Evolutionary conservation across 495 filamentous ascomycete genomes (phyloP), one percentile per base, ranked within the genome.

Genomic region (Lichina pygmaea): DNA sequence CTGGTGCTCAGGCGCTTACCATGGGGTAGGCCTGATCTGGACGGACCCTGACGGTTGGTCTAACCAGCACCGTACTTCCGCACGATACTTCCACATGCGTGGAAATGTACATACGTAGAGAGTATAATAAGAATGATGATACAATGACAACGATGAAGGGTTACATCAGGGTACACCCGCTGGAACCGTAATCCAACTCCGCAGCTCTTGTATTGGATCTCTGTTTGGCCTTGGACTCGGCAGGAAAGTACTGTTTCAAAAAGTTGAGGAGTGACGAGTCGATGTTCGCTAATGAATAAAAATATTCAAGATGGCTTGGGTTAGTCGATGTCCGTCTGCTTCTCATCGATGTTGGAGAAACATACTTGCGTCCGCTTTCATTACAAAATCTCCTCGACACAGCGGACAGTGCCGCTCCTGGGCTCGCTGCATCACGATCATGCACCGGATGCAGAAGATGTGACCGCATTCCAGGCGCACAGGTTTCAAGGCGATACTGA

Each of bases 391-490:
- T 8, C 65, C 62, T 48, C 80, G 62, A 49, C 79, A 85, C 33
- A 81, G 62, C 7, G 79, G 79, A 52, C 79, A 85, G 30, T 61
- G 55, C 11, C 60, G 58, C 48, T 74, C 66, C 43, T 62, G 60
- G 40, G 66, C 62, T 38, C 67, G 65, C 50, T 81, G 78, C 63
- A 85, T 67, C 48, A 73, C 67, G 48, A 81, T 69, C 46, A 80
- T 61, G 52, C 79, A 85, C 1, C 72, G 62, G 24, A 81, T 80
- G 57, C 79, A 85, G 54, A 80, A 78, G 9, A 78, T 53, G 44
- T 81, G 76, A 9, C 57, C 52, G 52, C 79, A 85, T 17, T 65
- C 61, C 30, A 83, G 60, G 31, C 69, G 62, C 12, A 85, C 64
- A 6, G 79, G 79, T 52, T 75, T 68, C 57, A 70, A 78, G 34